Percentiles rank a stretch among this genome's conserved stretches.
phyloP scores from a whole-genome alignment of 1,284 basidiomycete genomes.

The Boletellus deceptivus region DNA sequence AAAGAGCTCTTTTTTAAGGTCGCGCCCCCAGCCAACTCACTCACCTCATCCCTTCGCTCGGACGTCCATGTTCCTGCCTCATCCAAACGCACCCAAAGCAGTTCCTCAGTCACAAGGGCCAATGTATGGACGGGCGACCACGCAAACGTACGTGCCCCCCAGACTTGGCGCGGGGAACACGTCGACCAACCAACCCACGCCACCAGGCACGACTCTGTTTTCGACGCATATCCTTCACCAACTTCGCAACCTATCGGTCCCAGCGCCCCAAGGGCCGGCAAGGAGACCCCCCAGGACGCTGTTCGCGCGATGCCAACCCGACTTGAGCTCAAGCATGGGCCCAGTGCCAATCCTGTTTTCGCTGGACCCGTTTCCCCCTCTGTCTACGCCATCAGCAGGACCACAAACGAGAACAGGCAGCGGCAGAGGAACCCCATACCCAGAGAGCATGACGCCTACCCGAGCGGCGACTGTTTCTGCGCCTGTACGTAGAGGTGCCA shows the following conservation, averaged over 20 bases:
- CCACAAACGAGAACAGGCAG: neutral
- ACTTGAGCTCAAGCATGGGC: constrained; percentile 49
- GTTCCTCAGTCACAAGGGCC: constrained; percentile 44
- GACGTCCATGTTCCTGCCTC: constrained; percentile 62
- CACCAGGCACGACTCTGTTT: constrained; percentile 27
- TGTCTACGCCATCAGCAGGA: constrained; percentile 10
- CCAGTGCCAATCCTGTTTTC: constrained; percentile 69
- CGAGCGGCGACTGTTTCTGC: constrained; percentile 34
- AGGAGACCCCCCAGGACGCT: constrained; percentile 48
- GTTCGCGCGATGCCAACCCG: constrained; percentile 57
- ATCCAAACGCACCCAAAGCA: constrained; percentile 67
- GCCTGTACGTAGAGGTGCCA: constrained; percentile 26
- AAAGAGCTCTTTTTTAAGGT: constrained; percentile 26
- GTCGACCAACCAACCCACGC: neutral
- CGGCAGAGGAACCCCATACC: neutral
- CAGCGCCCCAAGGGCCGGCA: constrained; percentile 15
- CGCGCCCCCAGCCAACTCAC: constrained; percentile 18
- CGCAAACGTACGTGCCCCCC: constrained; percentile 15
- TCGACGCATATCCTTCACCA: constrained; percentile 32
- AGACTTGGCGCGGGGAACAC: constrained; percentile 5
- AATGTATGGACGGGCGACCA: constrained; percentile 52
- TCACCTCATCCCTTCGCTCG: constrained; percentile 35
- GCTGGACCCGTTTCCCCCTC: constrained; percentile 49
- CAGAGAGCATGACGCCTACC: constrained; percentile 13
- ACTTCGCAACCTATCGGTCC: constrained; percentile 18